Conservation (phyloP, 176 grass and related monocot species). For the Saccharum spontaneum region DNA sequence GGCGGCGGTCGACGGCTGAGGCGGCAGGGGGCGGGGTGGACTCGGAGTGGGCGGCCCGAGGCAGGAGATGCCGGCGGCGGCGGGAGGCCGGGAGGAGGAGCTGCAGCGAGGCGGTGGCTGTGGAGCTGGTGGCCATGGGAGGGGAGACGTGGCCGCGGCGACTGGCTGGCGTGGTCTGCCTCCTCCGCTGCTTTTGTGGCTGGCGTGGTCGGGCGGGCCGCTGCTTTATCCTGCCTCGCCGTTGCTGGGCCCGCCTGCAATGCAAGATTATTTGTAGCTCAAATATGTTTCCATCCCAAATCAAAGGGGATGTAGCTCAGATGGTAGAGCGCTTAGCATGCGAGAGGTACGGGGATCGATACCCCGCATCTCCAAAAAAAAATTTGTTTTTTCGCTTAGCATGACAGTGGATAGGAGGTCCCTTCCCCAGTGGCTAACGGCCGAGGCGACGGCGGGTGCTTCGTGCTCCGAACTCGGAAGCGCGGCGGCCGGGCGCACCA, state of each 20-base stretch:
- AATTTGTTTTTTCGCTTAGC: too few relatives aligned
- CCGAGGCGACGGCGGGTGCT: not conserved
- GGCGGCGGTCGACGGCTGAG: conserved; percentile 11
- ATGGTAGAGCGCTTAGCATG: conserved; percentile 99
- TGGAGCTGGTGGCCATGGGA: conserved; percentile 64
- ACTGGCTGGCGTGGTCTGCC: not conserved
- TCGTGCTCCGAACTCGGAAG: not conserved
- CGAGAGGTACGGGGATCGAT: conserved; percentile 99
- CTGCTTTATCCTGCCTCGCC: conserved; percentile 1
- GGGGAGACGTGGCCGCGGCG: conserved; percentile 4
- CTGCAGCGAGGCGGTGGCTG: conserved; percentile 34
- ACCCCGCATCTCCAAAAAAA: conserved; percentile 83
- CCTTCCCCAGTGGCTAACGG: not conserved
- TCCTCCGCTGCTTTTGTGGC: not conserved
- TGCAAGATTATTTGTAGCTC: too few relatives aligned
- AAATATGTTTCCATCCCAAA: too few relatives aligned
- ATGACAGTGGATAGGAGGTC: not conserved
- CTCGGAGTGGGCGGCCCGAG: conserved; percentile 34
- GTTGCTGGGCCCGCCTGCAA: too few relatives aligned
- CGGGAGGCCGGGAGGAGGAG: conserved; percentile 35
- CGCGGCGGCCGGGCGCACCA: not conserved
- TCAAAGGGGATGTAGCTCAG: conserved; percentile 81
- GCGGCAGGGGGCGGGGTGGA: not conserved
- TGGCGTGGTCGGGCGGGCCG: too few relatives aligned
- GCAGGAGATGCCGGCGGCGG: conserved; percentile 34